A percentile compares a stretch with the other conserved stretches of the same genome.
These are phyloP conservation scores for Hyphopichia khmerensis DNA, from an alignment of 1,139 yeast species.

Conservation along the genomic window DNA sequence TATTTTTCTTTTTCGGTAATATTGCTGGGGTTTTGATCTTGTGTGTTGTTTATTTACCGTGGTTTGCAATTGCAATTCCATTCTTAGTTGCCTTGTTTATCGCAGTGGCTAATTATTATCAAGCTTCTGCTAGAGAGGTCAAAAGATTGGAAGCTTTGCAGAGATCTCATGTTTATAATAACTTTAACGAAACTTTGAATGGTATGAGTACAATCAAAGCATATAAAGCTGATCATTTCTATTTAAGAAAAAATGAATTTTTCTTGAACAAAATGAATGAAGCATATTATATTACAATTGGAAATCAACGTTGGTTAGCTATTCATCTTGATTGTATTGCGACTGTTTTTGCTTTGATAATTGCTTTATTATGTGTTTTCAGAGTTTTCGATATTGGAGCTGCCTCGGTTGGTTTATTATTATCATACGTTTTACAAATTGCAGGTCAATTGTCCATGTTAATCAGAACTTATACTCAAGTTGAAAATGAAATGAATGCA, in stretches of 20 bases:
- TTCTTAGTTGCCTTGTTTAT: conserved; percentile 34
- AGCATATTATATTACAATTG: conserved; percentile 64
- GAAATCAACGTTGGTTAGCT: conserved; percentile 79
- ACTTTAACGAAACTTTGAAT: conserved; percentile 70
- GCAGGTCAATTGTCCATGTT: conserved; percentile 49
- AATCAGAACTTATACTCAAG: conserved; percentile 58
- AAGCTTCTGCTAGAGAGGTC: conserved; percentile 75
- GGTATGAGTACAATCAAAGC: conserved; percentile 75
- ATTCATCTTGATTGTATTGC: conserved; percentile 61
- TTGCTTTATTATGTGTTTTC: conserved; percentile 60
- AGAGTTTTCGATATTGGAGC: conserved; percentile 63
- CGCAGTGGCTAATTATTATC: conserved; percentile 48
- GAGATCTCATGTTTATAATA: conserved; percentile 74
- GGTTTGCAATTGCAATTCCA: conserved; percentile 56
- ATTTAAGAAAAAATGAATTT: conserved; percentile 47
- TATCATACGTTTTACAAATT: conserved; percentile 57
- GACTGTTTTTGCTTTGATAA: conserved; percentile 40
- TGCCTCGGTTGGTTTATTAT: conserved; percentile 68
- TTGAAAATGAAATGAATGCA: conserved; percentile 81
- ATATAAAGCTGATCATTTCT: conserved; percentile 49
- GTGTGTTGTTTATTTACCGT: conserved; percentile 72
- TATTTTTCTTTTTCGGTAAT: conserved; percentile 50
- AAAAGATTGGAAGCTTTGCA: conserved; percentile 79
- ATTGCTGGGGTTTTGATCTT: conserved; percentile 66
- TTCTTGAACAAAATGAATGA: conserved; percentile 67